These are phyloP conservation scores for Stemphylium beticola DNA, from an alignment of 2,329 filamentous ascomycete genomes.

Conservation along the genomic window DNA sequence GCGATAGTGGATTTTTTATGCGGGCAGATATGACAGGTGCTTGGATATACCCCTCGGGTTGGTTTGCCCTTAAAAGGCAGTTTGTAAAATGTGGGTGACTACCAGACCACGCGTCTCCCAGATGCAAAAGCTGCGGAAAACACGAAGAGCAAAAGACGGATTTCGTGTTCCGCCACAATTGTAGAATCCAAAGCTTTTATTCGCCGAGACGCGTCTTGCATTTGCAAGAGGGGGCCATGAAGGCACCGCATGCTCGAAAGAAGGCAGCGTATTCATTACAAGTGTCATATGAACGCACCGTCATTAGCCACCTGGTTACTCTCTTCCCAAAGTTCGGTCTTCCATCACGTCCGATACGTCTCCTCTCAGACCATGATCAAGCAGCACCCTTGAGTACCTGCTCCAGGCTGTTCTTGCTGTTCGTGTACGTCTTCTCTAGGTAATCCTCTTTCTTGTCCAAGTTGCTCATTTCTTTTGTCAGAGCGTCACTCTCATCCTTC, in stretches of 20 bases:
- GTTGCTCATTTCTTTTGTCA: slow-evolving; percentile 79
- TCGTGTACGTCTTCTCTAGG: slow-evolving; percentile 92
- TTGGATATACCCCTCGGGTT: not conserved
- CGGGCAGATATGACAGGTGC: not conserved
- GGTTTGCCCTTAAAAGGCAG: not conserved
- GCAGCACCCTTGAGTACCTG: slow-evolving; percentile 71
- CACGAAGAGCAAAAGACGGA: too few species aligned
- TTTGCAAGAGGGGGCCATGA: too few species aligned
- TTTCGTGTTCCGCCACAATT: too few species aligned
- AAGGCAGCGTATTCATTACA: too few species aligned
- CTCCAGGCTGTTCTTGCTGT: slow-evolving; percentile 88
- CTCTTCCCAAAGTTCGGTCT: not conserved
- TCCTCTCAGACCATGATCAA: slow-evolving; percentile 11
- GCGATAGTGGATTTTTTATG: not conserved
- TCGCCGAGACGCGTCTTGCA: too few species aligned
- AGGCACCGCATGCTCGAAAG: too few species aligned
- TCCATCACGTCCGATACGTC: not conserved
- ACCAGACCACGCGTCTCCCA: not conserved
- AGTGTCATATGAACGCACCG: not conserved
- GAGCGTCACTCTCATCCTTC: slow-evolving; percentile 72
- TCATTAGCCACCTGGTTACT: not conserved
- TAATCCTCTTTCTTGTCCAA: slow-evolving; percentile 90
- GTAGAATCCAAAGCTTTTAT: too few species aligned
- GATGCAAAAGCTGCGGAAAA: too few species aligned
- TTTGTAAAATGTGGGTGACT: not conserved